Evolutionary conservation across 805 yeast species (phyloP).

Genomic region (Yarrowia sp.): DNA sequence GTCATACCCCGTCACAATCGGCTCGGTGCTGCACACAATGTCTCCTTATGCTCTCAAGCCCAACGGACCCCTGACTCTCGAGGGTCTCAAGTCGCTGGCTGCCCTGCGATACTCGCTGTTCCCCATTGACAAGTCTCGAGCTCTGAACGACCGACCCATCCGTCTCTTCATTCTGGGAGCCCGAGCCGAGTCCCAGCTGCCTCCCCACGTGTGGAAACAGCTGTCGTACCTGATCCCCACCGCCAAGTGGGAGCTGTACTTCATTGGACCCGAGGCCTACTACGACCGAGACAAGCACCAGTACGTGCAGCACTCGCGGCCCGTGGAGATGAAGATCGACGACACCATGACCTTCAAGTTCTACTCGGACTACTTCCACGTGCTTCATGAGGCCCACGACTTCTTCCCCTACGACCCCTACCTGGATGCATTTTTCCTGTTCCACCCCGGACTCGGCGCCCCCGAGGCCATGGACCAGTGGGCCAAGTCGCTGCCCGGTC

Average conservation of each 20-base stretch:
- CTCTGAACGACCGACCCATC: slow-evolving; percentile 83
- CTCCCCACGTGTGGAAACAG: slow-evolving; percentile 96
- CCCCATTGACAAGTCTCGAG: slow-evolving; percentile 66
- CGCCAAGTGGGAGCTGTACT: slow-evolving; percentile 81
- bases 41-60: slow-evolving; percentile 85
- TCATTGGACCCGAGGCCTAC: slow-evolving; percentile 91
- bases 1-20: slow-evolving; percentile 91
- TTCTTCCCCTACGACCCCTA: slow-evolving; percentile 98
- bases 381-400: slow-evolving; percentile 87
- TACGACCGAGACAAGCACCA: slow-evolving; percentile 74
- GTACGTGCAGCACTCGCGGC: slow-evolving; percentile 60
- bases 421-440: slow-evolving; percentile 86
- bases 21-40: slow-evolving; percentile 77
- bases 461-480: slow-evolving; percentile 80
- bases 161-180: slow-evolving; percentile 91
- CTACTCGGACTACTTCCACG: slow-evolving; percentile 92
- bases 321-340: slow-evolving; percentile 71
- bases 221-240: slow-evolving; percentile 84
- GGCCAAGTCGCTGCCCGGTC: slow-evolving; percentile 83
- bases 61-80: slow-evolving; percentile 85
- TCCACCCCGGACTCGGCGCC: slow-evolving; percentile 94
- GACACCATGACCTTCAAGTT: slow-evolving; percentile 74
- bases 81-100: slow-evolving; percentile 91
- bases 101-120: slow-evolving; percentile 90
- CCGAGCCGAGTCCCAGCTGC: slow-evolving; percentile 90